Conservation (phyloP, 129 eudicot genomes). For the Flaveria brownii region DNA sequence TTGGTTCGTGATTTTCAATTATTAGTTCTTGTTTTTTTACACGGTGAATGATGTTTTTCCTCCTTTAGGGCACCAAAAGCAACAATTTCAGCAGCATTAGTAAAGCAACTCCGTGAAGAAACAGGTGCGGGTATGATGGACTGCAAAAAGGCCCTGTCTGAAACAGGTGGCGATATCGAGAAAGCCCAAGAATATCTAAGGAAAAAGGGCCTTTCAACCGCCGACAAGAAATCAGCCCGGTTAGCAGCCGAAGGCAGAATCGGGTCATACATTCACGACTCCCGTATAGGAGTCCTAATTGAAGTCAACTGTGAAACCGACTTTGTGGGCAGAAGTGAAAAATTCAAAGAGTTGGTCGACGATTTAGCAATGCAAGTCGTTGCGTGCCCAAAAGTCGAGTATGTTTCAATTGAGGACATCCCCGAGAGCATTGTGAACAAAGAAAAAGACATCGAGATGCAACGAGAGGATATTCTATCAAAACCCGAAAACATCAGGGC, state of each 20-base stretch:
- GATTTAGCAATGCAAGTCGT: slow-evolving; percentile 97
- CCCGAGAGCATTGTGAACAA: slow-evolving; percentile 52
- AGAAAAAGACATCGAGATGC: slow-evolving; percentile 88
- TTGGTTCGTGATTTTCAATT: neutral
- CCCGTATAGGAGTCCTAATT: slow-evolving; percentile 93
- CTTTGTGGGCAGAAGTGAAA: slow-evolving; percentile 83
- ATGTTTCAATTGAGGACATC: slow-evolving; percentile 83
- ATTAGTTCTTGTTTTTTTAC: neutral
- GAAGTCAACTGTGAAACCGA: slow-evolving; percentile 99
- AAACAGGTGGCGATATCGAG: slow-evolving; percentile 84
- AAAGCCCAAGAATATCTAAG: slow-evolving; percentile 92
- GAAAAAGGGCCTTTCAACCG: slow-evolving; percentile 90
- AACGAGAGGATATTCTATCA: slow-evolving; percentile 83
- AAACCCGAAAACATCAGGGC: slow-evolving; percentile 89
- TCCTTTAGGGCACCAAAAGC: slow-evolving; percentile 62
- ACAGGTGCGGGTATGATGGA: slow-evolving; percentile 99
- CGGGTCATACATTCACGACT: slow-evolving; percentile 92
- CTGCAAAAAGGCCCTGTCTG: slow-evolving; percentile 95
- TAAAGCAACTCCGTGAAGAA: slow-evolving; percentile 92
- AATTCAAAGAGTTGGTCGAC: slow-evolving; percentile 77
- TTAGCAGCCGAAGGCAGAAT: slow-evolving; percentile 95
- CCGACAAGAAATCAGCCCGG: slow-evolving; percentile 88
- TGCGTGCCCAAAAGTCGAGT: slow-evolving; percentile 83
- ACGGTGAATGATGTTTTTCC: neutral
- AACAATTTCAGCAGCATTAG: slow-evolving; percentile 78